Base-by-base conservation (phyloP, 225 moss, liverwort and hornwort species). In the Rhytidiadelphus loreus region DNA sequence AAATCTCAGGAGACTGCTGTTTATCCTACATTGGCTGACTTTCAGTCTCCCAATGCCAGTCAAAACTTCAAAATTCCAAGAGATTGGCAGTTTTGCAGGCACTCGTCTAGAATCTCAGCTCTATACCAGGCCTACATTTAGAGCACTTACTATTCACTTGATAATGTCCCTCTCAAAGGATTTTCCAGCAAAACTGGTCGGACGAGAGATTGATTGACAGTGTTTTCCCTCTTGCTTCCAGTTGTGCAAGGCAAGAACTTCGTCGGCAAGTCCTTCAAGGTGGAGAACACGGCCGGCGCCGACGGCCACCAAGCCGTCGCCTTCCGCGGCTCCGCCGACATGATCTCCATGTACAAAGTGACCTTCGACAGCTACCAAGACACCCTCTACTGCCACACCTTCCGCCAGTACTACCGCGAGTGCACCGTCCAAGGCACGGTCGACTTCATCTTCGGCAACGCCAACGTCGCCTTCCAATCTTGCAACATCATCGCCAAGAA, bases 401-500 rank as follows among this genome's bases (percentile, higher is more conserved):
- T 90, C 29, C 93, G 96, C 17, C 97, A 97, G 48, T 97, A 93
- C 84, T 96, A 86, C 92, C 91, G 89, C 23, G 93, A 94, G 79
- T 96, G 95, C 83, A 91, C 82, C 29, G 35, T 97, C 23, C 60
- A 62, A 5, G 97, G 97, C 30, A 96, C 96, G 1, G 90, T 95
- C 13, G 97, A 97, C 81, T 96, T 94, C 92, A 94, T 97, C 46
- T 97, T 97, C 55, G 97, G 97, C 22, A 97, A 94, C 85, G 71
- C 66, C 63, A 91, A 90, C 16, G 92, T 82, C 14, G 87, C 95
- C 23, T 96, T 97, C 77, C 89, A 92, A 63, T 90, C 84, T 72
- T 97, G 96, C 86, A 85, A 35, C 64, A 58, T 97, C 41, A 23
- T 90, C 20, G 93, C 94, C 41, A 94, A 92, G 91, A 91, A 82